Conservation (phyloP, 2,329 filamentous ascomycete genomes). For the Exophiala xenobiotica region DNA sequence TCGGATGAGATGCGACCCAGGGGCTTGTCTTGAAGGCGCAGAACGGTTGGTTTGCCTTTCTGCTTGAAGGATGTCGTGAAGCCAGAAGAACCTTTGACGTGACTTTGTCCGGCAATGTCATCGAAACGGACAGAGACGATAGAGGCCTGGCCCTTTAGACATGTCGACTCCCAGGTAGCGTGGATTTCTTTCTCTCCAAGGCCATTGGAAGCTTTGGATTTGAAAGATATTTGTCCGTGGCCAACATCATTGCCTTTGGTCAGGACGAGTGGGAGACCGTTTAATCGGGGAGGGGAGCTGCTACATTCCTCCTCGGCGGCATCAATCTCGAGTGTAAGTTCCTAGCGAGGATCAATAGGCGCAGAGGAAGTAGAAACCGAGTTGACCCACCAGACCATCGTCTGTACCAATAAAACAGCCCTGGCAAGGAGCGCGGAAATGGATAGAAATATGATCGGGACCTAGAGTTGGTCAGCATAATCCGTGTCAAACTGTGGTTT, state of each 20-base stretch:
- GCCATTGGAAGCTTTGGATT: slow-evolving; percentile 25
- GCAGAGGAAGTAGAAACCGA: neutral
- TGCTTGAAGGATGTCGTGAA: slow-evolving; percentile 37
- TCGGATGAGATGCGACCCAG: slow-evolving; percentile 27
- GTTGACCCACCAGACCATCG: slow-evolving; percentile 25
- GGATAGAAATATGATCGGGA: slow-evolving; percentile 23
- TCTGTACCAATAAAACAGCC: slow-evolving; percentile 24
- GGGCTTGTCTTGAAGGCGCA: slow-evolving; percentile 33
- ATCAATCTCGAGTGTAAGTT: slow-evolving; percentile 33
- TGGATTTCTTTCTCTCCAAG: slow-evolving; percentile 21
- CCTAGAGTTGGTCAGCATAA: slow-evolving; percentile 14
- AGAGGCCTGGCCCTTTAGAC: slow-evolving; percentile 33
- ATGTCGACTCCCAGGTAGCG: slow-evolving; percentile 33
- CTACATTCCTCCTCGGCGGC: slow-evolving; percentile 32
- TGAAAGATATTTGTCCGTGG: slow-evolving; percentile 32
- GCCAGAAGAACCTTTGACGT: slow-evolving; percentile 30
- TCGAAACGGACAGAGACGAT: slow-evolving; percentile 34
- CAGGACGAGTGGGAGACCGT: slow-evolving; percentile 31
- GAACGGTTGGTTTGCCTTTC: slow-evolving; percentile 30
- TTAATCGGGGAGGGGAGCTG: slow-evolving; percentile 32
- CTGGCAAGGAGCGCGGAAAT: slow-evolving; percentile 26
- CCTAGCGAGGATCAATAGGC: slow-evolving; percentile 25
- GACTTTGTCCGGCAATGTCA: slow-evolving; percentile 26
- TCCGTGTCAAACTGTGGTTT: neutral
- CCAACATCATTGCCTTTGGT: slow-evolving; percentile 8